Conservation (phyloP, 345 rosid species). For the Brassica juncea region DNA sequence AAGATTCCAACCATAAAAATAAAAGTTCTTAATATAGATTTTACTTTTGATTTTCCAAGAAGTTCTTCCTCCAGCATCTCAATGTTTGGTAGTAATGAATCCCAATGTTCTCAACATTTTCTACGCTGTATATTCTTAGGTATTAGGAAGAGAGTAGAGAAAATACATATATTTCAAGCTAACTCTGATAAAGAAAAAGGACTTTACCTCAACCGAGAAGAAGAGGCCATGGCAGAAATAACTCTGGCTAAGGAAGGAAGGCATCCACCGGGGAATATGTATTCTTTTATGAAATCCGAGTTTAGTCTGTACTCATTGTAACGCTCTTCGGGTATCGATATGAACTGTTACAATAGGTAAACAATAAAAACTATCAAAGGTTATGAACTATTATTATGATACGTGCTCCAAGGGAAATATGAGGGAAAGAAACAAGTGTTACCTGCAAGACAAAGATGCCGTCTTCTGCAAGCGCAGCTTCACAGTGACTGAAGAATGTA, state of each 20-base stretch:
- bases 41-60: conserved; percentile 67
- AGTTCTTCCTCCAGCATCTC: conserved; percentile 69
- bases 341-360: conserved; percentile 49
- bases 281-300: conserved; percentile 78
- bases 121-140: conserved; percentile 50
- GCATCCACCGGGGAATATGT: conserved; percentile 84
- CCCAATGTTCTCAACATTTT: conserved; percentile 80
- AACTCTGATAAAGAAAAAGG: background rate
- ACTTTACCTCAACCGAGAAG: conserved; percentile 71
- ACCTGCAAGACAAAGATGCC: conserved; percentile 80
- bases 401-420: background rate
- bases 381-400: background rate
- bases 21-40: background rate
- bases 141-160: background rate
- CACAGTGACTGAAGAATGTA: conserved; percentile 63
- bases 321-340: conserved; percentile 68
- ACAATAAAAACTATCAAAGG: background rate
- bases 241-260: conserved; percentile 72
- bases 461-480: conserved; percentile 65
- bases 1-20: background rate
- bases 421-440: conserved; percentile 4
- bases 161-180: background rate
- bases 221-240: conserved; percentile 66
- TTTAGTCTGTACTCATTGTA: conserved; percentile 63
- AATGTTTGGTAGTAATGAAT: conserved; percentile 76